phyloP scores from a whole-genome alignment of 352 stramenopile species.

The Aphanomyces astaci region DNA sequence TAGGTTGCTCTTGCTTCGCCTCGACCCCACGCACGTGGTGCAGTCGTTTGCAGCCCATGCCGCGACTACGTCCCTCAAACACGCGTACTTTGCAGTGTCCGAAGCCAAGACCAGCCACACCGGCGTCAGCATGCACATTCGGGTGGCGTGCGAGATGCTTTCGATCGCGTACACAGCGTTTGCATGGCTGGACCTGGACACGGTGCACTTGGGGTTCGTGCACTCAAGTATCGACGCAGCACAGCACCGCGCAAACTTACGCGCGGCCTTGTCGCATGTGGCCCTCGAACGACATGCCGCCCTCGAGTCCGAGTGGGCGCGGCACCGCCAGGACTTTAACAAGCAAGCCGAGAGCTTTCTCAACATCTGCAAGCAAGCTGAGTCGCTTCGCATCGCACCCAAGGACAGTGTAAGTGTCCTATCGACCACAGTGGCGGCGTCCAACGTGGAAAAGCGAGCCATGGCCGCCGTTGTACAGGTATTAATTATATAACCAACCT shows the following conservation, averaged over 20 bases:
- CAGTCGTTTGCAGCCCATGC: constrained; percentile 12
- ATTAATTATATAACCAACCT: no score
- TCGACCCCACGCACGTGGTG: constrained; percentile 1
- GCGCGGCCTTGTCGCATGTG: neutral
- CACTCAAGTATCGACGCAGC: constrained; percentile 19
- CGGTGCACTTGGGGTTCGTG: constrained; percentile 4
- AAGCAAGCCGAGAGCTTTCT: constrained; percentile 10
- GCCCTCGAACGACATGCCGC: neutral
- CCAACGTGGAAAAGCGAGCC: constrained; percentile 20
- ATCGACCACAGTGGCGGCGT: neutral
- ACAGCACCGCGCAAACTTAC: neutral
- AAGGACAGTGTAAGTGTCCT: constrained; percentile 1
- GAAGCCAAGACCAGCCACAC: constrained; percentile 14
- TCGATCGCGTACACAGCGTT: constrained; percentile 22
- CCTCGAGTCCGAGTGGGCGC: constrained; percentile 8
- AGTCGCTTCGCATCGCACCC: neutral
- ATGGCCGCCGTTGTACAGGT: constrained; percentile 18
- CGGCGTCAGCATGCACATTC: neutral
- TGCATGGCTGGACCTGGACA: constrained; percentile 17
- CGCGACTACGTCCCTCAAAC: neutral
- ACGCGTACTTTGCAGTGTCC: constrained; percentile 4
- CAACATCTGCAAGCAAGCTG: constrained; percentile 7
- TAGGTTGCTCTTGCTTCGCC: constrained; percentile 4
- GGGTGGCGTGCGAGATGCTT: constrained; percentile 21
- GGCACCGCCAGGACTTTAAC: constrained; percentile 1